Base-by-base conservation (phyloP, 2,329 filamentous ascomycete genomes). In the Shiraia bambusicola region DNA sequence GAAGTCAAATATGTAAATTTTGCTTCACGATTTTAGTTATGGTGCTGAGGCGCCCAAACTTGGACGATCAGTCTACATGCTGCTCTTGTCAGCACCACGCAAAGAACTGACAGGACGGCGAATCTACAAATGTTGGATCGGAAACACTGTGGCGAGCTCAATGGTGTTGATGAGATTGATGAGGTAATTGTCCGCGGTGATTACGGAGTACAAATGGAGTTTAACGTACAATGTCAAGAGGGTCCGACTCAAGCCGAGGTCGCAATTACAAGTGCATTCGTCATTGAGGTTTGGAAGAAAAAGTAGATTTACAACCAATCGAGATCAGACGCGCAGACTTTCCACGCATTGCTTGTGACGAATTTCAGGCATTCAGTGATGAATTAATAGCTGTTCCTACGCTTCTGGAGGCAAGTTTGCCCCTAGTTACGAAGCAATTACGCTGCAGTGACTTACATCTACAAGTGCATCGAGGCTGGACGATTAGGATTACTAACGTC, bases 401-500 rank as follows among this genome's bases (percentile, higher is more conserved):
- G 9, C 25, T 38, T 22, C 32, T 28, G 4, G 4, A 8, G 19
- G 19, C 4, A 22, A 8, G 19, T 22, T 22, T 4, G 4, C 19
- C 19, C n/a, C n/a, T n/a, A n/a, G n/a, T 14, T 27, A 22, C 24
- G 33, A 10, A n/a, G 19, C 28, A 24, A 24, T 25, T 32, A 13
- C 12, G 14, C 25, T 28, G 25, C 34, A 37, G 14, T n/a, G 17
- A 28, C 19, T 22, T 22, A 27, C 34, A 28, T 13, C 28, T 16
- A n/a, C 26, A 34, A 40, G 16, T 26, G 19, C 28, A 17, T 42
- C 32, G 30, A 43, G 40, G 40, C 32, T 33, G 31, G 27, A 34
- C 33, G 47, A 51, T 52, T 52, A 53, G 48, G 61, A 63, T 65
- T 65, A 65, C 54, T 63, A 65, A 66, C 45, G 26, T 30, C 31